These are phyloP conservation scores for Sherardia arvensis DNA, from an alignment of 257 asterid species.

Conservation along the genomic window DNA sequence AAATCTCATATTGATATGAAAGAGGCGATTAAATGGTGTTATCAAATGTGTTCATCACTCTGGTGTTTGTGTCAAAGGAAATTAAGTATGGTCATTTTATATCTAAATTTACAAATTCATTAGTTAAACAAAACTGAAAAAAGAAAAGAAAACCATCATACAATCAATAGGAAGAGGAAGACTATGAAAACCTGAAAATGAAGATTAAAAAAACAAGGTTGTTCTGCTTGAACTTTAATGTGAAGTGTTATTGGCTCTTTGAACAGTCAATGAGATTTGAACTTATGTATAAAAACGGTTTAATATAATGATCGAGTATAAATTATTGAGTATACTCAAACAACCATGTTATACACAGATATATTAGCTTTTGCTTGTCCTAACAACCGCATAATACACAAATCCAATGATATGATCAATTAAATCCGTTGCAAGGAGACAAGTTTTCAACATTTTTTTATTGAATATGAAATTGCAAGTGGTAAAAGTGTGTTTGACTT, in stretches of 20 bases:
- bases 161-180: no score
- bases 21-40: no score
- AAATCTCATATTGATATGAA: conserved; percentile 1
- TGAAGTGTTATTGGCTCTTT: no score
- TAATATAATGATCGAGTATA: no score
- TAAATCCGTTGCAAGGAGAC: background rate
- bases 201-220: no score
- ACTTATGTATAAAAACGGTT: no score
- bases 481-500: background rate
- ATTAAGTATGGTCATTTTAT: no score
- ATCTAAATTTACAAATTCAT: background rate
- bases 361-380: background rate
- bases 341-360: background rate
- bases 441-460: background rate
- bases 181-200: no score
- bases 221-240: no score
- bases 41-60: background rate
- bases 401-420: background rate
- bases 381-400: background rate
- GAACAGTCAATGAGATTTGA: no score
- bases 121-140: no score
- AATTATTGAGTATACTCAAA: background rate
- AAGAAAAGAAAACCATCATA: no score
- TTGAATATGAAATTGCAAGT: background rate
- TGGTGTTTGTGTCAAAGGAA: background rate